A percentile compares a stretch with the other conserved stretches of the same genome.
phyloP scores from a whole-genome alignment of 257 asterid species.

The Solanum commersonii region DNA sequence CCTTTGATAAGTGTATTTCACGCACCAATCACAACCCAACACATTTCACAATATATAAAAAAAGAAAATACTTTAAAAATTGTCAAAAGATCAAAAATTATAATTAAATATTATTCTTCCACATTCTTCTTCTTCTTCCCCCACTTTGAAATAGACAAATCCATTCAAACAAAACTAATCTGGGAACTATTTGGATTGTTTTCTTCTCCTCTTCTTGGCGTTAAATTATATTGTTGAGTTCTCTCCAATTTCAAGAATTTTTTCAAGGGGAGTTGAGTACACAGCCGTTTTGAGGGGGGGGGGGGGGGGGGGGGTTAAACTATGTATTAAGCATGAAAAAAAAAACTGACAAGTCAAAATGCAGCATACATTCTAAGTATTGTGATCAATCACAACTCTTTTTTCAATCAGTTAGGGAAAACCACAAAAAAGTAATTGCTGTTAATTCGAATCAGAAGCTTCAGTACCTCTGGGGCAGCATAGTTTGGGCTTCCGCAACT shows the following conservation, averaged over 20 bases:
- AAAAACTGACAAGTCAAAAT: not conserved
- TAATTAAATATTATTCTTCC: not conserved
- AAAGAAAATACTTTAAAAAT: not conserved
- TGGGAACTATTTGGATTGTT: not conserved
- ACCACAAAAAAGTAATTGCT: not conserved
- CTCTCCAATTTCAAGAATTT: not conserved
- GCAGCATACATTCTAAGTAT: not conserved
- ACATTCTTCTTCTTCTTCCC: not conserved
- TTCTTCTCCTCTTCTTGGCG: not conserved
- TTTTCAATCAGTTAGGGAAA: not conserved
- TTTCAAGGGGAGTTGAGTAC: not conserved
- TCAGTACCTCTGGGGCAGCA: constrained; percentile 90
- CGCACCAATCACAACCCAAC: not conserved
- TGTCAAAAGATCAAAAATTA: not conserved
- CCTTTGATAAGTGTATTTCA: not conserved
- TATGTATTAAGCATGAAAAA: not conserved
- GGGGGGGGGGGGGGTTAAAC: not conserved
- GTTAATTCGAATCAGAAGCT: not conserved
- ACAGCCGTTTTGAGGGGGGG: not conserved
- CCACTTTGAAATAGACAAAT: not conserved
- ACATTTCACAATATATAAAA: not conserved
- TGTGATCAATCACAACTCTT: not conserved
- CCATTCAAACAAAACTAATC: not conserved
- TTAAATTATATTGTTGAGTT: not conserved
- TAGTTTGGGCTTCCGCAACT: constrained; percentile 96